Percentiles rank a stretch among this genome's conserved stretches.
Evolutionary conservation across 345 rosid species (phyloP).

Genomic region (Eutrema yunnanense): DNA sequence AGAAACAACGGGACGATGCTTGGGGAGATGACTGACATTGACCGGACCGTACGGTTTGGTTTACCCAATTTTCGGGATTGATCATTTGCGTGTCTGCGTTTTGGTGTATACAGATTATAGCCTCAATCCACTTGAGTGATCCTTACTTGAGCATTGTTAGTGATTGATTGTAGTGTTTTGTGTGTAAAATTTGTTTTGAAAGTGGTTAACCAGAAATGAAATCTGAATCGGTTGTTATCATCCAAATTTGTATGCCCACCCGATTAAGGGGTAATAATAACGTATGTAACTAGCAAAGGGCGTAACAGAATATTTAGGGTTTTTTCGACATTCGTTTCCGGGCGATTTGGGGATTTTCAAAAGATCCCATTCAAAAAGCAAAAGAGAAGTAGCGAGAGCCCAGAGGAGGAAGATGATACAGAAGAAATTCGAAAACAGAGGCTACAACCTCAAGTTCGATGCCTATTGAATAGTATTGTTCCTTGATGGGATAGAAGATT

Average conservation of each 20-base stretch:
- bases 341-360: too few species aligned
- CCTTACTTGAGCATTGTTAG: background rate
- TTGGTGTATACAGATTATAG: background rate
- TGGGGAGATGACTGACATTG: slow-evolving; percentile 65
- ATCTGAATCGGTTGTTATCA: background rate
- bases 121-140: slow-evolving; percentile 9
- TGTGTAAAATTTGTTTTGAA: too few species aligned
- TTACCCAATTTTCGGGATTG: background rate
- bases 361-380: too few species aligned
- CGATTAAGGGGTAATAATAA: background rate
- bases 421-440: too few species aligned
- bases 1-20: slow-evolving; percentile 75
- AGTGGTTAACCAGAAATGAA: background rate
- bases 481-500: too few species aligned
- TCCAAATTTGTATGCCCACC: background rate
- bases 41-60: background rate
- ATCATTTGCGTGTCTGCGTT: background rate
- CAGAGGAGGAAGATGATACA: too few species aligned
- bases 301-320: too few species aligned
- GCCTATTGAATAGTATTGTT: too few species aligned
- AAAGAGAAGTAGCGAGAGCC: too few species aligned
- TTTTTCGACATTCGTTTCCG: too few species aligned
- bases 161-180: background rate
- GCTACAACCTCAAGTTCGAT: too few species aligned
- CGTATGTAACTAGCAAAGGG: too few species aligned